Percentiles rank a stretch among this genome's conserved stretches.
phyloP scores from a whole-genome alignment of 768 basidiomycete species.

The Phaeotremella fagi region DNA sequence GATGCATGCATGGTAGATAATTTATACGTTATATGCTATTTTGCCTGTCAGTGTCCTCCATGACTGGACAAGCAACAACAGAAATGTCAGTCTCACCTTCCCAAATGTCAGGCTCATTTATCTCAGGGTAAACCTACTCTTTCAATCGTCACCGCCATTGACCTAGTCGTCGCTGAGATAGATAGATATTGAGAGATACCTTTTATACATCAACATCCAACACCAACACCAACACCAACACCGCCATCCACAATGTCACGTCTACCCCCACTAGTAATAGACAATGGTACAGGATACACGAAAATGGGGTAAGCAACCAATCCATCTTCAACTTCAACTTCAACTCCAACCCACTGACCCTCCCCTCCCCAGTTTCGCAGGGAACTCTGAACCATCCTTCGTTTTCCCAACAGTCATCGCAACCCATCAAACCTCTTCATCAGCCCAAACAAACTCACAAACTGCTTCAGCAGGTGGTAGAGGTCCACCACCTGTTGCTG shows the following conservation, averaged over 20 bases:
- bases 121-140: not conserved
- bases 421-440: slow-evolving; percentile 64
- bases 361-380: slow-evolving; percentile 68
- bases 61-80: too few relatives aligned
- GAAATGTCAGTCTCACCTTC: not conserved
- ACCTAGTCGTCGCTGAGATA: not conserved
- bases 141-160: slow-evolving; percentile 1
- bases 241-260: slow-evolving; percentile 59
- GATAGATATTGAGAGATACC: too few relatives aligned
- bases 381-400: slow-evolving; percentile 97
- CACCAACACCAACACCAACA: too few relatives aligned
- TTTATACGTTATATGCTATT: too few relatives aligned
- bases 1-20: too few relatives aligned
- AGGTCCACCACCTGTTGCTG: slow-evolving; percentile 59
- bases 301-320: slow-evolving; percentile 76
- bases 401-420: slow-evolving; percentile 99
- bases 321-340: not conserved
- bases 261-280: slow-evolving; percentile 90
- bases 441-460: slow-evolving; percentile 33
- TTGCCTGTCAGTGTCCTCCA: too few relatives aligned
- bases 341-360: not conserved
- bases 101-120: not conserved
- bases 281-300: slow-evolving; percentile 95
- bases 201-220: too few relatives aligned
- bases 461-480: slow-evolving; percentile 51